phyloP scores from a whole-genome alignment of 2,329 filamentous ascomycete genomes.

The Hypoxylon sp. region DNA sequence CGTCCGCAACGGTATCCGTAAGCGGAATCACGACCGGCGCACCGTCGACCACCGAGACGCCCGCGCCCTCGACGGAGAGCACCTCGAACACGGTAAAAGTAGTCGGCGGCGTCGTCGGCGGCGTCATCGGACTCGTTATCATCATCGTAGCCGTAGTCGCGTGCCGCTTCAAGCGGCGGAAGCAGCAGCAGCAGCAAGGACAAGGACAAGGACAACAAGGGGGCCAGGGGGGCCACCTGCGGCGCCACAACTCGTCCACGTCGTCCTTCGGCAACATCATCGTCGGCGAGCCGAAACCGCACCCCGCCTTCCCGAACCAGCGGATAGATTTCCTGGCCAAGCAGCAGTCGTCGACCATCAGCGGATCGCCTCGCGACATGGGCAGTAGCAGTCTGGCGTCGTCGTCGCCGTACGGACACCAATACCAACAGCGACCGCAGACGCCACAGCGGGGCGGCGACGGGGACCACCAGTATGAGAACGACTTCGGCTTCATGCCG shows the following conservation, averaged over 20 bases:
- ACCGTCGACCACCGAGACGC: slow-evolving; percentile 33
- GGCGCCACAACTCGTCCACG: slow-evolving; percentile 34
- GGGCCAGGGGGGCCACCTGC: neutral
- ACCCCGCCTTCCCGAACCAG: slow-evolving; percentile 44
- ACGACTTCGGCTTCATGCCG: slow-evolving; percentile 35
- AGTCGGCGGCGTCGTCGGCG: slow-evolving; percentile 47
- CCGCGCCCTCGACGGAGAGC: slow-evolving; percentile 26
- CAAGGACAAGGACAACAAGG: neutral
- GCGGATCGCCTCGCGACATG: slow-evolving; percentile 32
- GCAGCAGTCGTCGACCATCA: slow-evolving; percentile 5
- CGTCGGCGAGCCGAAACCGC: slow-evolving; percentile 48
- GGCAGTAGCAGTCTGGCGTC: slow-evolving; percentile 39
- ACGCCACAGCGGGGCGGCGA: neutral
- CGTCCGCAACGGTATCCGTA: slow-evolving; percentile 29
- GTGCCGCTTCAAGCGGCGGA: slow-evolving; percentile 38
- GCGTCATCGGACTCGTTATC: slow-evolving; percentile 38
- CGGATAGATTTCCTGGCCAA: slow-evolving; percentile 49
- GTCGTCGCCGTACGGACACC: slow-evolving; percentile 29
- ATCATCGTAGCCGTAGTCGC: slow-evolving; percentile 36
- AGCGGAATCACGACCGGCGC: slow-evolving; percentile 32
- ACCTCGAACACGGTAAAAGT: slow-evolving; percentile 49
- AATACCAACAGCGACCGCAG: slow-evolving; percentile 8
- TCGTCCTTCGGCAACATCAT: slow-evolving; percentile 49
- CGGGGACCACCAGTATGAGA: slow-evolving; percentile 8
- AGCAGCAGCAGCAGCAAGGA: slow-evolving; percentile 20